Conservation (phyloP, 108 stramenopile genomes). For the Asterionellopsis glacialis region DNA sequence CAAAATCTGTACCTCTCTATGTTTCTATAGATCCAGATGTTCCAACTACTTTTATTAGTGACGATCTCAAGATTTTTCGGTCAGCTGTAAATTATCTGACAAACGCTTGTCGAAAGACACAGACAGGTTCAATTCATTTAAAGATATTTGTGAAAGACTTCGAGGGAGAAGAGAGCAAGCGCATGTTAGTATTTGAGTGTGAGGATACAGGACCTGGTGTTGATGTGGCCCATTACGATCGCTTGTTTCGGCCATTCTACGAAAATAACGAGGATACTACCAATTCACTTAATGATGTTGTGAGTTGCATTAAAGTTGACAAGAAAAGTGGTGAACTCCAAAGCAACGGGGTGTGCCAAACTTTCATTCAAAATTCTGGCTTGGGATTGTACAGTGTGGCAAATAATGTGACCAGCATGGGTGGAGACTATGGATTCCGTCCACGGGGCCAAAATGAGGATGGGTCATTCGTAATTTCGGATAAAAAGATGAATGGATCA, state of each 20-base stretch:
- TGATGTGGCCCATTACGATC: slow-evolving; percentile 39
- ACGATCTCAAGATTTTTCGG: slow-evolving; percentile 66
- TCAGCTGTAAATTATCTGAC: slow-evolving; percentile 67
- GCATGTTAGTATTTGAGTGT: slow-evolving; percentile 47
- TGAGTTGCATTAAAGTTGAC: slow-evolving; percentile 14
- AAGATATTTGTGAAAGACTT: slow-evolving; percentile 4
- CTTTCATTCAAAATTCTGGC: slow-evolving; percentile 18
- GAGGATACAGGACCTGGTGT: slow-evolving; percentile 66
- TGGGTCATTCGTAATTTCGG: neutral
- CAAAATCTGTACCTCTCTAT: slow-evolving; percentile 52
- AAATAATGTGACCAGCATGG: slow-evolving; percentile 37
- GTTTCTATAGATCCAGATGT: slow-evolving; percentile 41
- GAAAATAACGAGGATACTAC: slow-evolving; percentile 11
- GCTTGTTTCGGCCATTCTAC: slow-evolving; percentile 46
- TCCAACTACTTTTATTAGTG: slow-evolving; percentile 35
- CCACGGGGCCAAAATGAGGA: slow-evolving; percentile 10
- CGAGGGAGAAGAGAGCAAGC: slow-evolving; percentile 6
- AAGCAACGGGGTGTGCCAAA: neutral
- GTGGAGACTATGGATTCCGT: slow-evolving; percentile 56
- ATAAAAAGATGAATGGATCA: slow-evolving; percentile 13
- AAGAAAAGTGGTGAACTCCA: slow-evolving; percentile 10
- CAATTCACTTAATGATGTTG: no score
- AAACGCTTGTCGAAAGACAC: slow-evolving; percentile 64
- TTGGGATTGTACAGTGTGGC: slow-evolving; percentile 62
- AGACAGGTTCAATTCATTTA: slow-evolving; percentile 40